phyloP scores from a whole-genome alignment of 768 basidiomycete genomes.

The Suillus brevipes region DNA sequence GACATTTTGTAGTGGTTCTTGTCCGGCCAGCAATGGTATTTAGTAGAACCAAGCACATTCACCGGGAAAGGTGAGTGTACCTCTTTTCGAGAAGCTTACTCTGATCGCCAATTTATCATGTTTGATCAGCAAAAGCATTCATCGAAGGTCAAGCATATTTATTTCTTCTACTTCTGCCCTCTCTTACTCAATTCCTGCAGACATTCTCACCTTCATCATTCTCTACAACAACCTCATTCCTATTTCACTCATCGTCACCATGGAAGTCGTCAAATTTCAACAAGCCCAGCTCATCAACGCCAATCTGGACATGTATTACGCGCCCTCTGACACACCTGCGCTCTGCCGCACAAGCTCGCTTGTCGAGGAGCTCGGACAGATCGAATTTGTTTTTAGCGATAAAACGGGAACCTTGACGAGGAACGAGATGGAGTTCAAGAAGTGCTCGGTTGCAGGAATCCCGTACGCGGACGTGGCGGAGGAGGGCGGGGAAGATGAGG shows the following conservation, averaged over 20 bases:
- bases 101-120: too few species aligned
- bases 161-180: too few species aligned
- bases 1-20: too few species aligned
- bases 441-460: too few species aligned
- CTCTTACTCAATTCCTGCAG: slow-evolving; percentile 40
- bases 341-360: slow-evolving; percentile 97
- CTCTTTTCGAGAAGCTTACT: too few species aligned
- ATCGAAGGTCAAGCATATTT: too few species aligned
- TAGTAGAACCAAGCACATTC: too few species aligned
- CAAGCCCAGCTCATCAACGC: slow-evolving; percentile 97
- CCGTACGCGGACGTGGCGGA: slow-evolving; percentile 92
- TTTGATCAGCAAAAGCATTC: too few species aligned
- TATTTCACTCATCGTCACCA: slow-evolving; percentile 98
- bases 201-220: slow-evolving; percentile 97
- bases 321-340: slow-evolving; percentile 92
- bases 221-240: slow-evolving; percentile 99
- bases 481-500: slow-evolving; percentile 65
- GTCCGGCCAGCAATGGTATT: too few species aligned
- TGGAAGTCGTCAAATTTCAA: slow-evolving; percentile 99
- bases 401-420: slow-evolving; percentile 95
- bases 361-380: slow-evolving; percentile 98
- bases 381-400: slow-evolving; percentile 94
- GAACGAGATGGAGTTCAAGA: too few species aligned
- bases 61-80: too few species aligned
- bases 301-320: slow-evolving; percentile 98